Evolutionary conservation across 352 stramenopile genomes (phyloP), one percentile per base, ranked within the genome.

Genomic region (Globisporangium acanthophoron): DNA sequence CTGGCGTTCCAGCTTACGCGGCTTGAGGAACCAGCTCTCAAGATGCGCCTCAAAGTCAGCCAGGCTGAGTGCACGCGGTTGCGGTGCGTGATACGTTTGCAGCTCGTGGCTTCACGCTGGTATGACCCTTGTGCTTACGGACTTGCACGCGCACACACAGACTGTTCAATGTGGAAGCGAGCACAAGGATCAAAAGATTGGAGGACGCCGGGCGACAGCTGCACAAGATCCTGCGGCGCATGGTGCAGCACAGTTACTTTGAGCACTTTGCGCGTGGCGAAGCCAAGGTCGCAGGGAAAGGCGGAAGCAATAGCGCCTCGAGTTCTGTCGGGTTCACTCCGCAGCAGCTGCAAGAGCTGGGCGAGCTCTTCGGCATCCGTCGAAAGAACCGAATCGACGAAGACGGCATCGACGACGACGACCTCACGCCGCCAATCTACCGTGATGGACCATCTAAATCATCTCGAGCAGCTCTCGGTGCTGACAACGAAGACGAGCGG

Each of bases 31-130:
- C 81, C 84, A 15, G 75, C 76, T 29, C 66, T 91, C 18, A 78
- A 85, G 58, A 68, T 93, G 39, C 78, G 74, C 4, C 67, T 93
- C 6, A 87, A 85, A 50, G 69, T 80, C 12, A 89, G 70, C 24
- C 84, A 88, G 52, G 78, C 84, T 1, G 84, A 93, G 70, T 87
- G 79, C 24, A 82, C 65, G 53, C 81, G 81, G 9, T 45, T 93
- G 35, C 61, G 81, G 69, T 80, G 51, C 24, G 52, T 50, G 54
- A 33, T 4, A 3, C 40, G 49, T 4, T 3, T 44, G 35, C 8
- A 39, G 8, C 33, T 39, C 33, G 33, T 9, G 33, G 33, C 52
- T 56, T 7, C n/a, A 16, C 3, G 15, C 13, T 13, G 39, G 5
- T 35, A 20, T 39, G 9, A 0, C 35, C 33, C n/a, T 40, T 29